A percentile compares a stretch with the other conserved stretches of the same genome.
Evolutionary conservation across 352 stramenopile genomes (phyloP).

Genomic region (Globisporangium alternatum): DNA sequence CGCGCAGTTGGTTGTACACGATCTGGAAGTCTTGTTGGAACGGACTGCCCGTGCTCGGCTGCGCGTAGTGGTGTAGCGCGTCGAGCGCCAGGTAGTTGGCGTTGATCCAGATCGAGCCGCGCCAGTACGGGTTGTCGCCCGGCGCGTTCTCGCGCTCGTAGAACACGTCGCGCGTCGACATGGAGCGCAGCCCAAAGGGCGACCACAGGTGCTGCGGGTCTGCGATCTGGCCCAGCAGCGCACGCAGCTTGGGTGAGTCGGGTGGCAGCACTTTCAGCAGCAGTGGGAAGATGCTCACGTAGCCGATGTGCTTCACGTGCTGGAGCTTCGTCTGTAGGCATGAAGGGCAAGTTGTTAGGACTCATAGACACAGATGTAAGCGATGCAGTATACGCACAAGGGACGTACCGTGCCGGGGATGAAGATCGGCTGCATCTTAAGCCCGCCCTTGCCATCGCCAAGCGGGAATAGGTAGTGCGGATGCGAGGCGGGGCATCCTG

Average conservation of each 20-base stretch:
- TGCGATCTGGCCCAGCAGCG: slow-evolving; percentile 55
- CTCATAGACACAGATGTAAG: too few species aligned
- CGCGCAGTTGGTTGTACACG: slow-evolving; percentile 51
- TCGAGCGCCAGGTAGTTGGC: slow-evolving; percentile 91
- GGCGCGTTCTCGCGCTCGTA: slow-evolving; percentile 89
- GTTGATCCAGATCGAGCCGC: slow-evolving; percentile 94
- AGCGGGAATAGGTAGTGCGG: slow-evolving; percentile 75
- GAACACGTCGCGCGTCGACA: slow-evolving; percentile 82
- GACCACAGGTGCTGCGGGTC: slow-evolving; percentile 73
- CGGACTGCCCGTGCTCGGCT: slow-evolving; percentile 33
- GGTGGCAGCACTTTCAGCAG: slow-evolving; percentile 68
- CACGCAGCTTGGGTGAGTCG: slow-evolving; percentile 61
- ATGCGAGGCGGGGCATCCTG: slow-evolving; percentile 54
- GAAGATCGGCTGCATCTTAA: slow-evolving; percentile 75
- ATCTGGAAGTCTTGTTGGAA: slow-evolving; percentile 39
- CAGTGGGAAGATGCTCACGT: slow-evolving; percentile 87
- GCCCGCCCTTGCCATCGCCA: slow-evolving; percentile 69
- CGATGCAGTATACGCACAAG: not conserved
- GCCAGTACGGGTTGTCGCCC: slow-evolving; percentile 92
- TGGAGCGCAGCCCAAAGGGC: slow-evolving; percentile 78
- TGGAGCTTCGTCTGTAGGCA: slow-evolving; percentile 41
- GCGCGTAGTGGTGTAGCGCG: slow-evolving; percentile 77
- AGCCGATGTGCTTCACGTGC: slow-evolving; percentile 82
- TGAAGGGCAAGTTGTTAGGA: not conserved
- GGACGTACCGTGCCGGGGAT: slow-evolving; percentile 39